Conservation (phyloP, 2,329 filamentous ascomycete genomes). For the Clonostachys rosea region DNA sequence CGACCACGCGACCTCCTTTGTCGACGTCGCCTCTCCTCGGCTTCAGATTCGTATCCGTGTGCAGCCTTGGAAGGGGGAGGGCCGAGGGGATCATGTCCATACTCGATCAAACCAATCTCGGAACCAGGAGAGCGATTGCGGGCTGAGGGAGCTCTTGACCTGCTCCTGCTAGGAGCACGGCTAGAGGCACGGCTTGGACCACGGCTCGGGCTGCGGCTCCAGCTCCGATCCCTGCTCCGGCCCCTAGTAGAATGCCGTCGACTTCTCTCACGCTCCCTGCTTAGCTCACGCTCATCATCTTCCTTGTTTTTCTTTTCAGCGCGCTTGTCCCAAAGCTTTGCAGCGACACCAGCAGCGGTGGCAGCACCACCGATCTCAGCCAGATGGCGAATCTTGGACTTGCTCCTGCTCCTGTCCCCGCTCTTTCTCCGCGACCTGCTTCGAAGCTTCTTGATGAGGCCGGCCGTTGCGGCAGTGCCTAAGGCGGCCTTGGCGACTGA, state of each 20-base stretch:
- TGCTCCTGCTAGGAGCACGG: slow-evolving; percentile 17
- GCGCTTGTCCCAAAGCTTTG: slow-evolving; percentile 56
- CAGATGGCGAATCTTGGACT: slow-evolving; percentile 43
- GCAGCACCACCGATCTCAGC: slow-evolving; percentile 59
- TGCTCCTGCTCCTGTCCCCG: slow-evolving; percentile 27
- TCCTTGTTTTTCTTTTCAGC: slow-evolving; percentile 50
- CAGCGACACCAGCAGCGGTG: slow-evolving; percentile 54
- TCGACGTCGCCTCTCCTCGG: slow-evolving; percentile 34
- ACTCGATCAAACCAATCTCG: slow-evolving; percentile 66
- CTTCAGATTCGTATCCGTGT: slow-evolving; percentile 41
- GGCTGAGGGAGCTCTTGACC: slow-evolving; percentile 45
- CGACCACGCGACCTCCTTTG: slow-evolving; percentile 29
- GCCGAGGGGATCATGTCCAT: slow-evolving; percentile 54
- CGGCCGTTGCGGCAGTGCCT: slow-evolving; percentile 53
- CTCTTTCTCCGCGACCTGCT: slow-evolving; percentile 39
- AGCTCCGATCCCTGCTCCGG: slow-evolving; percentile 2
- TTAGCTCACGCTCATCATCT: slow-evolving; percentile 9
- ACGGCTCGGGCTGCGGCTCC: slow-evolving; percentile 18
- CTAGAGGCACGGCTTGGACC: neutral
- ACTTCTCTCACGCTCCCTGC: neutral
- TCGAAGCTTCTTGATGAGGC: slow-evolving; percentile 52
- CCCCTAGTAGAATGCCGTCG: neutral
- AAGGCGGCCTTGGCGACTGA: slow-evolving; percentile 53
- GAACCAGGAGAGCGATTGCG: slow-evolving; percentile 54
- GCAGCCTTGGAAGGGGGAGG: slow-evolving; percentile 26